Percentiles rank a stretch among this genome's conserved stretches.
phyloP scores from a whole-genome alignment of 306 rosid species.

The cucumber (Cucumis sativus) region DNA sequence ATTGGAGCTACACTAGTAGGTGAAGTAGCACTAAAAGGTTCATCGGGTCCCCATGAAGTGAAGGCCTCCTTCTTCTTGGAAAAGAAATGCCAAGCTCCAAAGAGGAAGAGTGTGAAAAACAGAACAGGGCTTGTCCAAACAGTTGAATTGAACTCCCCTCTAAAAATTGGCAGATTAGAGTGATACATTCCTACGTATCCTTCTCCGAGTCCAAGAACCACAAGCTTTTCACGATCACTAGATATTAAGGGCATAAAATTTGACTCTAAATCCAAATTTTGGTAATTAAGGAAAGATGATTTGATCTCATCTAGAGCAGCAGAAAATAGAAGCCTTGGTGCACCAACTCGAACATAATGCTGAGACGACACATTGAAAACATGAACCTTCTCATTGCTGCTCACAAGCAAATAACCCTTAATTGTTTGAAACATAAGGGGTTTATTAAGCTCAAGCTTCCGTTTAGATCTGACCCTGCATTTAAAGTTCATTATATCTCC shows the following conservation, averaged over 20 bases:
- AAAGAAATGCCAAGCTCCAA: conserved; percentile 81
- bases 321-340: conserved; percentile 59
- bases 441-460: conserved; percentile 53
- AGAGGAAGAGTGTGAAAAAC: conserved; percentile 69
- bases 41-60: conserved; percentile 96
- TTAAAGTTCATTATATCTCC: conserved; percentile 87
- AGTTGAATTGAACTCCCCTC: conserved; percentile 62
- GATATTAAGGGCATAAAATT: conserved; percentile 53
- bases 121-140: conserved; percentile 91
- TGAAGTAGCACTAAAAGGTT: conserved; percentile 65
- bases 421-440: conserved; percentile 71
- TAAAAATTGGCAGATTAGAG: conserved; percentile 64
- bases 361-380: conserved; percentile 78
- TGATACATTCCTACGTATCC: conserved; percentile 82
- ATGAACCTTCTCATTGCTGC: conserved; percentile 35
- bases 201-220: conserved; percentile 83
- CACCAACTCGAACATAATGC: conserved; percentile 69
- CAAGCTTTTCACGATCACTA: conserved; percentile 71
- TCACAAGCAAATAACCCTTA: conserved; percentile 67
- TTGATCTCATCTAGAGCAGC: conserved; percentile 61
- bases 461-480: conserved; percentile 87
- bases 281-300: conserved; percentile 61
- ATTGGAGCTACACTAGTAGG: conserved; percentile 52
- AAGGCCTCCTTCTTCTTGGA: conserved; percentile 95
- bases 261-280: conserved; percentile 23